Percentiles rank a stretch among this genome's conserved stretches.
These are phyloP conservation scores for Ampelocalamus luodianensis DNA, from an alignment of 176 grass and related monocot species.

Conservation along the genomic window DNA sequence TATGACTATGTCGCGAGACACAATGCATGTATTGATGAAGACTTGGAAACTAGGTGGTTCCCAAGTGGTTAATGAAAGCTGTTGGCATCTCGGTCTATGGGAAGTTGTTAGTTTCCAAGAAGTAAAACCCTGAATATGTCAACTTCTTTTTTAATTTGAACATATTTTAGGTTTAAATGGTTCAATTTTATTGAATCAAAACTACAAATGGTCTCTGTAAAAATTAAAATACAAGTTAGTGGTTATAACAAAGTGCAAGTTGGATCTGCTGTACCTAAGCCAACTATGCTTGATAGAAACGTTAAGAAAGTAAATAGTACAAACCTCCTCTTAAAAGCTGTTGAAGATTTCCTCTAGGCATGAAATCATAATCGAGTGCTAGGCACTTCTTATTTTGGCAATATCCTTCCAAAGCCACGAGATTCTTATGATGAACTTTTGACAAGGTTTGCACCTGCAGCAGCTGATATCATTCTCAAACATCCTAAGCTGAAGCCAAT, in stretches of 20 bases:
- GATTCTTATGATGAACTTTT: too few species aligned
- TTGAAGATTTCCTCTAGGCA: too few species aligned
- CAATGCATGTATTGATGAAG: neutral
- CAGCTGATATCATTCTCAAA: too few species aligned
- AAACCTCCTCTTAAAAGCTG: conserved; percentile 46
- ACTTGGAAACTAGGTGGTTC: neutral
- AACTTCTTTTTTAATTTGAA: neutral
- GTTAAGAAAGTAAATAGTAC: neutral
- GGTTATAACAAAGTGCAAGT: neutral
- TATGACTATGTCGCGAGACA: neutral
- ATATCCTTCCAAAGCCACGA: too few species aligned
- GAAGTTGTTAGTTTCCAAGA: neutral
- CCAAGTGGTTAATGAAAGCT: neutral
- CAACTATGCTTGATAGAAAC: conserved; percentile 2
- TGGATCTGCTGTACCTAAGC: neutral
- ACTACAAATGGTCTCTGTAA: neutral
- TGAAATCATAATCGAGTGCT: too few species aligned
- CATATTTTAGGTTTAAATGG: neutral
- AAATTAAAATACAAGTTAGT: neutral
- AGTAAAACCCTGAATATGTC: neutral
- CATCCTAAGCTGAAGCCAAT: too few species aligned
- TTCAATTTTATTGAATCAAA: neutral
- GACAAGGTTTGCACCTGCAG: too few species aligned
- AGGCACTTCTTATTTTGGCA: too few species aligned
- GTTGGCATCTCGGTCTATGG: neutral